A percentile compares a stretch with the other conserved stretches of the same genome.
Conservation (phyloP, 306 rosid species). For the Gastrolobium bilobum region DNA sequence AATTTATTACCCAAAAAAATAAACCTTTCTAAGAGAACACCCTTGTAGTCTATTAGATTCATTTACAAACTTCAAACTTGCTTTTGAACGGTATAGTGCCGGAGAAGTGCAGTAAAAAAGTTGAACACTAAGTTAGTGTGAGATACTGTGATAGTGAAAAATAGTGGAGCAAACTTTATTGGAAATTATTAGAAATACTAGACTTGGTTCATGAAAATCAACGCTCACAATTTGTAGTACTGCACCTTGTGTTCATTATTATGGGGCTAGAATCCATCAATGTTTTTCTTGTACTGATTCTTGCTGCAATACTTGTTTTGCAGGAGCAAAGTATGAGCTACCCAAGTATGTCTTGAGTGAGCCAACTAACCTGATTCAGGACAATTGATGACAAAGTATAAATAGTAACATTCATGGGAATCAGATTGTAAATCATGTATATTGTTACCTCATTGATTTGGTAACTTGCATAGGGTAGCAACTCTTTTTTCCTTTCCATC, state of each 20-base stretch:
- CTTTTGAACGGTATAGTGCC: neutral
- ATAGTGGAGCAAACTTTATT: neutral
- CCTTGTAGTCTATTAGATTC: slow-evolving; percentile 29
- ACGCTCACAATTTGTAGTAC: neutral
- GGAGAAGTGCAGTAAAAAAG: slow-evolving; percentile 7
- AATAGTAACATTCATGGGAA: slow-evolving; percentile 55
- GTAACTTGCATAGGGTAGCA: slow-evolving; percentile 60
- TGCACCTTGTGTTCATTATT: slow-evolving; percentile 14
- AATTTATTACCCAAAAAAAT: neutral
- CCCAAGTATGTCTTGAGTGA: slow-evolving; percentile 99
- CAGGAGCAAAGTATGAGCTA: slow-evolving; percentile 97
- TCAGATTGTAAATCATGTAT: slow-evolving; percentile 84
- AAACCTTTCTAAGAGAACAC: neutral
- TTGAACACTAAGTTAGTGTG: neutral
- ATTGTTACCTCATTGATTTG: slow-evolving; percentile 68
- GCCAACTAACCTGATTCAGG: slow-evolving; percentile 94
- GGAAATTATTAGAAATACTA: neutral
- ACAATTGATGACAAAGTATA: slow-evolving; percentile 59
- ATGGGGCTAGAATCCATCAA: slow-evolving; percentile 10
- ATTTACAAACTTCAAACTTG: slow-evolving; percentile 34
- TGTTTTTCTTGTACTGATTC: slow-evolving; percentile 31
- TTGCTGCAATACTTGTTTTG: slow-evolving; percentile 45
- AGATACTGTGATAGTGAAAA: neutral
- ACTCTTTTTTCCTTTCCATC: slow-evolving; percentile 51
- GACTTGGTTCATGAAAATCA: slow-evolving; percentile 3